Conservation (phyloP, 345 rosid species). For the Durio zibethinus region DNA sequence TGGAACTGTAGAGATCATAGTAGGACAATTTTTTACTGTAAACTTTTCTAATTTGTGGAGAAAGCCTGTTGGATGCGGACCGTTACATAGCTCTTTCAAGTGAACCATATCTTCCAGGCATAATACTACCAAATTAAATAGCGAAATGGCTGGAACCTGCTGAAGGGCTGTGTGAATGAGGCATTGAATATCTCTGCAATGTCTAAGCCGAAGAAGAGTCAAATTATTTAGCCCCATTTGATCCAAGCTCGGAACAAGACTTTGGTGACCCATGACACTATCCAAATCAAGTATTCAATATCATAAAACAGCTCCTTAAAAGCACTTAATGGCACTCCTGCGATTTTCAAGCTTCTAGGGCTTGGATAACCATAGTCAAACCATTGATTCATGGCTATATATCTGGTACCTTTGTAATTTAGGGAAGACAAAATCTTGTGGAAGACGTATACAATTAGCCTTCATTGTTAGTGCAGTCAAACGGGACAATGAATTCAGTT, state of each 20-base stretch:
- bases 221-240: not conserved
- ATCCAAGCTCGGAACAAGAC: not conserved
- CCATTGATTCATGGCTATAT: not conserved
- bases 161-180: not conserved
- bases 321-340: not conserved
- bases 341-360: not conserved
- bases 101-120: not conserved
- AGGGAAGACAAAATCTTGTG: not conserved
- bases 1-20: too few species aligned
- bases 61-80: not conserved
- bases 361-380: not conserved
- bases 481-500: not conserved
- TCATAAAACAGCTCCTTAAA: not conserved
- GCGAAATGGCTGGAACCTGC: not conserved
- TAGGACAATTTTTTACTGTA: too few species aligned
- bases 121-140: not conserved
- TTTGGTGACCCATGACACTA: not conserved
- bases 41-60: not conserved
- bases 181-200: not conserved
- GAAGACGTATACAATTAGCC: not conserved
- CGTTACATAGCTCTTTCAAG: not conserved
- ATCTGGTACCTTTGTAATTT: not conserved
- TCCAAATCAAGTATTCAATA: not conserved
- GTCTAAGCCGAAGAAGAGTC: not conserved
- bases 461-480: not conserved